phyloP scores from a whole-genome alignment of 208 protist genomes.

The Blechomonas ayalai region DNA sequence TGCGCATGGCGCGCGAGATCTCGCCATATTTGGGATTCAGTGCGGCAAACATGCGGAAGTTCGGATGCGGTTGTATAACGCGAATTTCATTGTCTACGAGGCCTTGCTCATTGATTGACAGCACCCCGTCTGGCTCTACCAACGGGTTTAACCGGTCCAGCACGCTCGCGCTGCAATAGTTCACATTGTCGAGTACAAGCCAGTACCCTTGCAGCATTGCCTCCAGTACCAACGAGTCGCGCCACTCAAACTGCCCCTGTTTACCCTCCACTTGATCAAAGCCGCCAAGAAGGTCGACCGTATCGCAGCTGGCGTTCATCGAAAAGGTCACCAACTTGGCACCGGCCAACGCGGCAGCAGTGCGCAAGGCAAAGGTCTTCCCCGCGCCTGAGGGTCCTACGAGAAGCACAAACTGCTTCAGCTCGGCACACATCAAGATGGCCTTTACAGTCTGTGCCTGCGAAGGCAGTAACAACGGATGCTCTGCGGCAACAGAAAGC shows the following conservation, averaged over 20 bases:
- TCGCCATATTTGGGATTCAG: constrained; percentile 98
- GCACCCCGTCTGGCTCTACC: constrained; percentile 95
- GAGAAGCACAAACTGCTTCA: constrained; percentile 95
- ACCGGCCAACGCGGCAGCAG: constrained; percentile 90
- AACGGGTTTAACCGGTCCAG: constrained; percentile 99
- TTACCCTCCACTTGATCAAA: constrained; percentile 98
- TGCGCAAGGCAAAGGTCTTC: constrained; percentile 95
- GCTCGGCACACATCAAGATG: constrained; percentile 85
- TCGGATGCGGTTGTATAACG: constrained; percentile 92
- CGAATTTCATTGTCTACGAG: constrained; percentile 91
- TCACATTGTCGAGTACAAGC: constrained; percentile 99
- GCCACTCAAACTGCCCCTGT: constrained; percentile 98
- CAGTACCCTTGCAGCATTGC: constrained; percentile 95
- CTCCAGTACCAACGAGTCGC: constrained; percentile 97
- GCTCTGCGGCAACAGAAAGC: not conserved
- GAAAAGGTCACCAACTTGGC: constrained; percentile 93
- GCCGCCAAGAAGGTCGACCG: constrained; percentile 98
- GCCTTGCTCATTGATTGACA: constrained; percentile 95
- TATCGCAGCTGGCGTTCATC: constrained; percentile 98
- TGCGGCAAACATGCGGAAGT: constrained; percentile 99
- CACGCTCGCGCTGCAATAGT: constrained; percentile 99
- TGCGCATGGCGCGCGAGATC: constrained; percentile 99
- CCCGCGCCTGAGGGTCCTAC: constrained; percentile 92
- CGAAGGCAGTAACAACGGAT: constrained; percentile 61
- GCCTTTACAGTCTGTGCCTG: constrained; percentile 64